Percentiles rank a stretch among this genome's conserved stretches.
Evolutionary conservation across 768 basidiomycete genomes (phyloP).

Genomic region (Calocybe indica): DNA sequence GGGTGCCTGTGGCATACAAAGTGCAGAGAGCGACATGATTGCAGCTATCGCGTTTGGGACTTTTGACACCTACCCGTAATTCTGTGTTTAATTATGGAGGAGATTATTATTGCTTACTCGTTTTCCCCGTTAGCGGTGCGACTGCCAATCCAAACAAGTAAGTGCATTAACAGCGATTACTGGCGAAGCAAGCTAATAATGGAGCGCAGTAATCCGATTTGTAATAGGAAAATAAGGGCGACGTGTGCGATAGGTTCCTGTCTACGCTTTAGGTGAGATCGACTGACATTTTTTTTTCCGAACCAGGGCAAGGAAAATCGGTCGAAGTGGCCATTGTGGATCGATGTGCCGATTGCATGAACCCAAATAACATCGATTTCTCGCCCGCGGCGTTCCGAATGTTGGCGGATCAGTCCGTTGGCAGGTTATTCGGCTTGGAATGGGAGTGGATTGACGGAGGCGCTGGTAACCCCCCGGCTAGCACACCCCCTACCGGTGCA

Average conservation of each 20-base stretch:
- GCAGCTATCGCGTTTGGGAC: conserved; percentile 7
- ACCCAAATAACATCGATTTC: conserved; percentile 8
- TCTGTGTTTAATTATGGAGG: background rate
- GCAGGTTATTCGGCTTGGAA: conserved; percentile 3
- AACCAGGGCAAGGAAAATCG: conserved; percentile 8
- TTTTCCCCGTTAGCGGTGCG: background rate
- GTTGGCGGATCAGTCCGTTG: conserved; percentile 4
- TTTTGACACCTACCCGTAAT: conserved; percentile 10
- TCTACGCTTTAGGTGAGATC: background rate
- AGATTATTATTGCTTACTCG: background rate
- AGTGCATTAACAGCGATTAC: background rate
- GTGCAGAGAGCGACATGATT: conserved; percentile 6
- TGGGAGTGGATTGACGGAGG: conserved; percentile 4
- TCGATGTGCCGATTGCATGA: conserved; percentile 7
- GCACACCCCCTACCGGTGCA: too few species aligned
- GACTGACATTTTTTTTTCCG: background rate
- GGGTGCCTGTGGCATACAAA: conserved; percentile 10
- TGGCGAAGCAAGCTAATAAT: background rate
- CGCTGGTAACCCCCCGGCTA: background rate
- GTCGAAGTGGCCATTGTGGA: conserved; percentile 13
- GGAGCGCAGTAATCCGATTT: conserved; percentile 12
- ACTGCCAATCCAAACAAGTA: conserved; percentile 6
- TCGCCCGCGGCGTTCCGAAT: conserved; percentile 5
- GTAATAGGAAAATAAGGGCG: conserved; percentile 7
- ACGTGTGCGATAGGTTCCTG: conserved; percentile 6